phyloP scores from a whole-genome alignment of 2,329 filamentous ascomycete genomes.

The Emmonsia crescens region DNA sequence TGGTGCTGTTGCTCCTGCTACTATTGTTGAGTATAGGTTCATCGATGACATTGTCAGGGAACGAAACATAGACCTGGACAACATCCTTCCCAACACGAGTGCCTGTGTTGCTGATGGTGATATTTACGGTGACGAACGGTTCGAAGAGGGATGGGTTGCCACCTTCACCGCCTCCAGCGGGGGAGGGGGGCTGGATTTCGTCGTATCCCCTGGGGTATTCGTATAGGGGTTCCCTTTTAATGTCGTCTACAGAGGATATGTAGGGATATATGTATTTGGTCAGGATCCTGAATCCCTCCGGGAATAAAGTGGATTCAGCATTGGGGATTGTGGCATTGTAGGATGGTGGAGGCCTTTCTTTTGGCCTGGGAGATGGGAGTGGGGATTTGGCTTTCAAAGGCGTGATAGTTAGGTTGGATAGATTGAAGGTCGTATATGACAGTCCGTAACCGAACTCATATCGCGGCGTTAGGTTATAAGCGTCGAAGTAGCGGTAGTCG shows the following conservation, averaged over 20 bases:
- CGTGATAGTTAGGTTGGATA: constrained; percentile 44
- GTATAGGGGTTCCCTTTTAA: constrained; percentile 32
- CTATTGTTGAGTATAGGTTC: constrained; percentile 20
- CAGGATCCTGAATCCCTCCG: constrained; percentile 48
- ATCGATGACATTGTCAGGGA: constrained; percentile 29
- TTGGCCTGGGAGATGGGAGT: constrained; percentile 35
- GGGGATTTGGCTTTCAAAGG: constrained; percentile 39
- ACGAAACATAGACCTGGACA: constrained; percentile 45
- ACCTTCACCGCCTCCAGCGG: constrained; percentile 58
- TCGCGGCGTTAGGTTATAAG: constrained; percentile 58
- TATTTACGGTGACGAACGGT: constrained; percentile 38
- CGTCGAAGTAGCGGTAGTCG: constrained; percentile 86
- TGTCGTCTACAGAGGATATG: constrained; percentile 42
- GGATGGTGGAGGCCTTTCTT: constrained; percentile 39
- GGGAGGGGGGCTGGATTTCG: constrained; percentile 41
- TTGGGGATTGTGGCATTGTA: constrained; percentile 48
- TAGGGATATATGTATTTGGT: constrained; percentile 67
- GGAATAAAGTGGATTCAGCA: constrained; percentile 49
- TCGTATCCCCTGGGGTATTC: constrained; percentile 49
- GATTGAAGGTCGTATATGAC: constrained; percentile 64
- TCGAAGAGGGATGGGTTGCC: constrained; percentile 47
- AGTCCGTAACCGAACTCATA: constrained; percentile 83
- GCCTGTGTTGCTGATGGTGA: constrained; percentile 44
- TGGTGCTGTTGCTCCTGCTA: neutral
- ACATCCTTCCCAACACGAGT: constrained; percentile 38